Conservation (phyloP, 2,329 filamentous ascomycete species). For the Daldinia sp. region DNA sequence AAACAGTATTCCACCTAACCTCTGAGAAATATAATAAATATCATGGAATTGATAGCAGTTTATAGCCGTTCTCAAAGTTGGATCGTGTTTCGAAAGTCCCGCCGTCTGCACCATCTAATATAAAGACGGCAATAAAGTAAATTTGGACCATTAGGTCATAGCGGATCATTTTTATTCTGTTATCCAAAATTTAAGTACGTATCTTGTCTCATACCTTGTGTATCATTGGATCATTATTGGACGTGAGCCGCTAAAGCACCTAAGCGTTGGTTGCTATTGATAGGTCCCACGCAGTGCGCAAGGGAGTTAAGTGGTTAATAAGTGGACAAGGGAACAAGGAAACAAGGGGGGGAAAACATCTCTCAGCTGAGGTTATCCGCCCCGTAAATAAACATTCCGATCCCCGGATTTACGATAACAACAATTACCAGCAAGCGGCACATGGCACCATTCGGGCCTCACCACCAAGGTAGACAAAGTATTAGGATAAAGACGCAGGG, state of each 20-base stretch:
- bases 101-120: background rate
- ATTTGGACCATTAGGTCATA: too few relatives aligned
- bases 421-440: conserved; percentile 32
- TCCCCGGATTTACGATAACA: conserved; percentile 38
- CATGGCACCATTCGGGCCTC: conserved; percentile 26
- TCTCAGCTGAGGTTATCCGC: conserved; percentile 24
- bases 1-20: too few relatives aligned
- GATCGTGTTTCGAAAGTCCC: background rate
- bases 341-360: background rate
- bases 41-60: too few relatives aligned
- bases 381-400: conserved; percentile 46
- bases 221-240: too few relatives aligned
- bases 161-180: too few relatives aligned
- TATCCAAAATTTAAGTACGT: too few relatives aligned
- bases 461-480: conserved; percentile 20
- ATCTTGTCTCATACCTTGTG: too few relatives aligned
- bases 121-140: background rate
- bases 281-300: conserved; percentile 14
- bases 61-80: too few relatives aligned
- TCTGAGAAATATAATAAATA: too few relatives aligned
- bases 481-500: conserved; percentile 15
- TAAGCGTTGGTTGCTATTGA: conserved; percentile 4
- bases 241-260: background rate
- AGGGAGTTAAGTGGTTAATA: too few relatives aligned
- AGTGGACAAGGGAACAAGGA: too few relatives aligned